Evolutionary conservation across 371 early-diverging fungal genomes (phyloP).

Genomic region (Gilbertella persicaria): DNA sequence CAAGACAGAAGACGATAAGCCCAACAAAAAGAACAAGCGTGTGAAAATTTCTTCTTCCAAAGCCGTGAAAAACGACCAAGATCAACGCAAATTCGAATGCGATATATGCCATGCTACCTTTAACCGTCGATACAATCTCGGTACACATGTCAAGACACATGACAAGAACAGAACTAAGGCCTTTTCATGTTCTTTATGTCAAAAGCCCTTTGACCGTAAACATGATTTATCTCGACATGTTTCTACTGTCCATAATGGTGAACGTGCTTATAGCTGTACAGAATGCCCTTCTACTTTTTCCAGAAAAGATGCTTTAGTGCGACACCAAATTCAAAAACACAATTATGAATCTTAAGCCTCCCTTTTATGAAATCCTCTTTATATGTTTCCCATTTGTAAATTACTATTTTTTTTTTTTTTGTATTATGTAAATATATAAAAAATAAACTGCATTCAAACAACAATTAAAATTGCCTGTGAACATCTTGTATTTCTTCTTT

Average conservation of each 20-base stretch:
- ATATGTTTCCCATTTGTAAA: background rate
- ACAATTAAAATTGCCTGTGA: too few relatives aligned
- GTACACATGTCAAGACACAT: slow-evolving; percentile 72
- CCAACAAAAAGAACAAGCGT: background rate
- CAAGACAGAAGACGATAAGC: background rate
- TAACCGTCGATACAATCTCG: slow-evolving; percentile 70
- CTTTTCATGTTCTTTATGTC: slow-evolving; percentile 57
- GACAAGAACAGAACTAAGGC: slow-evolving; percentile 61
- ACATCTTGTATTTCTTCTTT: too few relatives aligned
- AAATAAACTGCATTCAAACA: too few relatives aligned
- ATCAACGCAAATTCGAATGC: background rate
- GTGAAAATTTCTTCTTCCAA: background rate
- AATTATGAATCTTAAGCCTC: too few relatives aligned
- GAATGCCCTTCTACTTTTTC: slow-evolving; percentile 60
- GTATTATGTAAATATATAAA: too few relatives aligned
- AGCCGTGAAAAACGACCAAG: too few relatives aligned
- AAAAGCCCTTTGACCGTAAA: slow-evolving; percentile 59
- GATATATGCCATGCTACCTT: slow-evolving; percentile 28
- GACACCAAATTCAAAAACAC: slow-evolving; percentile 28
- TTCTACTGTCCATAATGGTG: slow-evolving; percentile 59
- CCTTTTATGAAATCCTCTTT: background rate
- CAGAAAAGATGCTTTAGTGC: slow-evolving; percentile 65
- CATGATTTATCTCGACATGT: slow-evolving; percentile 77
- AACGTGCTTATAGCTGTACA: slow-evolving; percentile 53
- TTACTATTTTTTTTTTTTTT: background rate